phyloP scores from a whole-genome alignment of 1,284 basidiomycete species.

The Cryptococcus depauperatus region DNA sequence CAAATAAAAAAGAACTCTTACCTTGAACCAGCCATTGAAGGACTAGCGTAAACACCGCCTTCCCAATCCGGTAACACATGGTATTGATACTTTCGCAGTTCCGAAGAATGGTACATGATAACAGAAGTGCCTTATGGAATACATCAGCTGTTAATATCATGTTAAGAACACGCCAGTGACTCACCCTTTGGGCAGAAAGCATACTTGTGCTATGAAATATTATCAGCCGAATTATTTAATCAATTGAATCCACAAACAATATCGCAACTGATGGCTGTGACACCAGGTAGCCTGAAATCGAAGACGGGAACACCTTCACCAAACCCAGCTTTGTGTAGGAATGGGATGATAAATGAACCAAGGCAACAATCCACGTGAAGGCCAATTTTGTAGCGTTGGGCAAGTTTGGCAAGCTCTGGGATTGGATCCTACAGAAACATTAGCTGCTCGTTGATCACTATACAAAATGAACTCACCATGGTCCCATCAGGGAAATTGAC shows the following conservation, averaged over 20 bases:
- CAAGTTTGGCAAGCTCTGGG: conserved; percentile 65
- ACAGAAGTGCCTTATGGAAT: conserved; percentile 66
- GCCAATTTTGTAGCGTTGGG: conserved; percentile 66
- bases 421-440: conserved; percentile 81
- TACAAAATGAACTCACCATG: conserved; percentile 44
- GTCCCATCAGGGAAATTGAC: conserved; percentile 89
- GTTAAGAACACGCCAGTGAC: neutral
- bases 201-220: conserved; percentile 34
- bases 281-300: conserved; percentile 82
- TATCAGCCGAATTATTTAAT: conserved; percentile 2
- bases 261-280: conserved; percentile 84
- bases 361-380: conserved; percentile 92
- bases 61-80: conserved; percentile 73
- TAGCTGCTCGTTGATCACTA: conserved; percentile 14
- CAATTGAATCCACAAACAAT: conserved; percentile 43
- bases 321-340: conserved; percentile 57
- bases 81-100: conserved; percentile 71
- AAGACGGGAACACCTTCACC: conserved; percentile 48
- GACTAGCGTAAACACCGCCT: conserved; percentile 47
- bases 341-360: conserved; percentile 85
- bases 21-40: conserved; percentile 81
- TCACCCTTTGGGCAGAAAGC: conserved; percentile 54
- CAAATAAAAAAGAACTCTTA: conserved; percentile 40
- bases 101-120: conserved; percentile 76
- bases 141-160: neutral